Conservation (phyloP, 768 basidiomycete species). For the Leccinum boreale region DNA sequence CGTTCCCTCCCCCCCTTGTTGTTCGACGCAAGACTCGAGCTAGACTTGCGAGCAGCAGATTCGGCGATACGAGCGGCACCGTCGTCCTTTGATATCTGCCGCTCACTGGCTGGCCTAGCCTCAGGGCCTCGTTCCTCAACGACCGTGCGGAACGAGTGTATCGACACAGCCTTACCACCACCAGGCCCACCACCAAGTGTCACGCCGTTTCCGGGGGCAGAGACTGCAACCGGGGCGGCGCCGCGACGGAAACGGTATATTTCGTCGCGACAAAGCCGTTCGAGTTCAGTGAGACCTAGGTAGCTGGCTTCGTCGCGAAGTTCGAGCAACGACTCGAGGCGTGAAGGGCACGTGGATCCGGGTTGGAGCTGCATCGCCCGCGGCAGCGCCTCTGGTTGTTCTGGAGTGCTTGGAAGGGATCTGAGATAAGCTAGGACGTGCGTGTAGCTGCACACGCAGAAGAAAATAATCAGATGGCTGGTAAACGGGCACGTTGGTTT, state of each 20-base stretch:
- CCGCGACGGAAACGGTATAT: constrained; percentile 49
- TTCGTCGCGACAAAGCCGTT: constrained; percentile 65
- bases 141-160: constrained; percentile 59
- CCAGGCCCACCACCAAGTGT: constrained; percentile 14
- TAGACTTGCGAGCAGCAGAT: constrained; percentile 1
- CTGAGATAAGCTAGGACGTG: constrained; percentile 75
- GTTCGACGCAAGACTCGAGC: constrained; percentile 9
- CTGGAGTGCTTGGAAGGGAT: constrained; percentile 43
- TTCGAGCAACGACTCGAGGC: constrained; percentile 66
- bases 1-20: constrained; percentile 14
- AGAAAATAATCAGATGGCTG: not conserved
- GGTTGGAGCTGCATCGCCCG: constrained; percentile 54
- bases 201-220: constrained; percentile 37
- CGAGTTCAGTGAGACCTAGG: constrained; percentile 64
- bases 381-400: constrained; percentile 54
- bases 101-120: constrained; percentile 6
- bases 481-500: not conserved
- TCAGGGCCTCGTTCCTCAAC: constrained; percentile 46
- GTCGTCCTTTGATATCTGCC: not conserved
- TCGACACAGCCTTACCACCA: constrained; percentile 48
- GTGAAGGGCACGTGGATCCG: constrained; percentile 39
- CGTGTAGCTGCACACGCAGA: constrained; percentile 47
- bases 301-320: constrained; percentile 78
- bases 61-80: not conserved
- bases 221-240: constrained; percentile 20